A percentile compares a stretch with the other conserved stretches of the same genome.
Evolutionary conservation across 352 stramenopile genomes (phyloP).

Genomic region (Blastocystis sp.): DNA sequence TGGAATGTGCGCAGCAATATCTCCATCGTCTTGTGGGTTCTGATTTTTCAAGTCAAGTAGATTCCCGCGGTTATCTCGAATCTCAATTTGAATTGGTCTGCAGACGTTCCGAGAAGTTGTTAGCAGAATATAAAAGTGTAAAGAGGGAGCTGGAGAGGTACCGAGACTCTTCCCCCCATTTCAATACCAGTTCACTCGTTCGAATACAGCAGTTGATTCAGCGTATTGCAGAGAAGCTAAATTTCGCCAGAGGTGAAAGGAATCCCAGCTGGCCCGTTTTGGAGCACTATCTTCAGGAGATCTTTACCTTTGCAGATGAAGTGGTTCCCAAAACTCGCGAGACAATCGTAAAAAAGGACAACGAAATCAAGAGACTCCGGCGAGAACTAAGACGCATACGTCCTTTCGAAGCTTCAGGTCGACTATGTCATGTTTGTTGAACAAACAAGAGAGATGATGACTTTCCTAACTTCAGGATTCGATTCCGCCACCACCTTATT

Average conservation of each 20-base stretch:
- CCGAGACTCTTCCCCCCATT: too few relatives aligned
- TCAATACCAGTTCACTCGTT: neutral
- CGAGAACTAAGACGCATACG: neutral
- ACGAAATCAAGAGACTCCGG: neutral
- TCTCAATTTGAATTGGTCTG: neutral
- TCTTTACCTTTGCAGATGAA: neutral
- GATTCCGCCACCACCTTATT: slow-evolving; percentile 48
- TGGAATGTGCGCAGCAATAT: neutral
- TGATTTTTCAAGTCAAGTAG: neutral
- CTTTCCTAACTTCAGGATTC: slow-evolving; percentile 43
- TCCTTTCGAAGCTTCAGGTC: neutral
- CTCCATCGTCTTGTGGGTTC: neutral
- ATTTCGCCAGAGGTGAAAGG: neutral
- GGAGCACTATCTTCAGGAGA: neutral
- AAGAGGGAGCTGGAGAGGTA: neutral
- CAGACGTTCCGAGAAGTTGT: slow-evolving; percentile 4
- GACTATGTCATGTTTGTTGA: neutral
- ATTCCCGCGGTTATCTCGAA: neutral
- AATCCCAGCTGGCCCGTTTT: neutral
- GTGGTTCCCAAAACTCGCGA: neutral
- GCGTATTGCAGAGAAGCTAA: neutral
- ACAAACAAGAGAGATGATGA: slow-evolving; percentile 54
- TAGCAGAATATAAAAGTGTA: neutral
- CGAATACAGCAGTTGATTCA: neutral
- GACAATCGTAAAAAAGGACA: neutral